A percentile compares a stretch with the other conserved stretches of the same genome.
Evolutionary conservation across 2,329 filamentous ascomycete genomes (phyloP).

Genomic region (Tolypocladium nubicola): DNA sequence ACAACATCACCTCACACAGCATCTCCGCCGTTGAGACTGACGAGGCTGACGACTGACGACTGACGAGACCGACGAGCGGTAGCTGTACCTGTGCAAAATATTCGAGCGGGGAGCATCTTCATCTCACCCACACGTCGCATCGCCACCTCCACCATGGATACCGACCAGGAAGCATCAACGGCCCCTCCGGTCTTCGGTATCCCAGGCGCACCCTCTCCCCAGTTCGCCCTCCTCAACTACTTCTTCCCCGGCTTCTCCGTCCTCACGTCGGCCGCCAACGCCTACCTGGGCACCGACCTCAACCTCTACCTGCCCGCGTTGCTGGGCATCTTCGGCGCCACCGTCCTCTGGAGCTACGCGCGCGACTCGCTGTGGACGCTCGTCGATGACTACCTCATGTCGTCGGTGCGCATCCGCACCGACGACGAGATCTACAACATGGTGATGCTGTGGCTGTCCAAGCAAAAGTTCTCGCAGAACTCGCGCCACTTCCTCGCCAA

Average conservation of each 20-base stretch:
- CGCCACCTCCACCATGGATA: conserved; percentile 3
- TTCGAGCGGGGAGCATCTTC: not conserved
- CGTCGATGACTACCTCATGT: conserved; percentile 48
- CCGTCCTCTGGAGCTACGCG: conserved; percentile 42
- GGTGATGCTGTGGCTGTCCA: conserved; percentile 58
- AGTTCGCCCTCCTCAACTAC: conserved; percentile 44
- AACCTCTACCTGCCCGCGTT: conserved; percentile 51
- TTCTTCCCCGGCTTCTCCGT: conserved; percentile 57
- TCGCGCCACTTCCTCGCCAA: conserved; percentile 56
- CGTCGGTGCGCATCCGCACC: conserved; percentile 52
- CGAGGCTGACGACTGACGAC: not conserved
- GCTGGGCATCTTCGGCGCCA: conserved; percentile 35
- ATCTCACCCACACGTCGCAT: not conserved
- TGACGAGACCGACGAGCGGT: not conserved
- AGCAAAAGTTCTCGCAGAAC: conserved; percentile 47
- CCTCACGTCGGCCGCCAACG: conserved; percentile 39
- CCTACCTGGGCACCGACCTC: conserved; percentile 50
- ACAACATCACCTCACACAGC: not conserved
- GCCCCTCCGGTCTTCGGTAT: not conserved
- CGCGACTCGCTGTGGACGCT: conserved; percentile 35
- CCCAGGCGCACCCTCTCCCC: conserved; percentile 16
- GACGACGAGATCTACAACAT: conserved; percentile 68
- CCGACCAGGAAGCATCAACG: not conserved
- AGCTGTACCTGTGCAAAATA: no score
- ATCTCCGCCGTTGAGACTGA: not conserved